A percentile compares a stretch with the other conserved stretches of the same genome.
Evolutionary conservation across 306 rosid species (phyloP).

Genomic region (Citrullus mucosospermus): DNA sequence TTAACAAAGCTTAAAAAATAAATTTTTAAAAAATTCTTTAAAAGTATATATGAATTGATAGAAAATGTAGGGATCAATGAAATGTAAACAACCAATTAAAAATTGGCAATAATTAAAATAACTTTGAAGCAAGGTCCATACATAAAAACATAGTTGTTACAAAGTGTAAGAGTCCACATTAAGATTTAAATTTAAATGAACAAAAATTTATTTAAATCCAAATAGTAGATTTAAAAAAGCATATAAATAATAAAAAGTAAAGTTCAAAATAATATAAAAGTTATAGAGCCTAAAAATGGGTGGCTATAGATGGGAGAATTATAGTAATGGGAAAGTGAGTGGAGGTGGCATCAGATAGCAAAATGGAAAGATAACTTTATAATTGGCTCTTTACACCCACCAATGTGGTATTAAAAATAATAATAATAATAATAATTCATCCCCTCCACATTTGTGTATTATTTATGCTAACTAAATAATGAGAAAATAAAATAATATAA

Average conservation of each 20-base stretch:
- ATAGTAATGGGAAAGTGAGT: conserved; percentile 5
- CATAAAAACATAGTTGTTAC: not conserved
- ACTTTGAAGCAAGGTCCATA: not conserved
- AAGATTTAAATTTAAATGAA: too few relatives aligned
- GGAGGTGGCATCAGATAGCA: conserved; percentile 58
- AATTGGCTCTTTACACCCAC: not conserved
- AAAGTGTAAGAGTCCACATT: too few relatives aligned
- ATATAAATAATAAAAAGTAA: not conserved
- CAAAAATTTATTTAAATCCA: not conserved
- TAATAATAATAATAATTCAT: too few relatives aligned
- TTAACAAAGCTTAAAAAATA: too few relatives aligned
- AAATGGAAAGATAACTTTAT: not conserved
- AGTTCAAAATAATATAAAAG: not conserved
- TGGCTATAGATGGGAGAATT: not conserved
- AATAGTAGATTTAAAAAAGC: not conserved
- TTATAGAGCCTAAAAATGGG: not conserved
- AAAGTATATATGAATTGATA: too few relatives aligned
- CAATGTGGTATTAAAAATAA: not conserved
- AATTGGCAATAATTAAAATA: not conserved
- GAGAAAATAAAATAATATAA: too few relatives aligned
- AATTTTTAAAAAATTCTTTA: too few relatives aligned
- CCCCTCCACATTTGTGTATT: not conserved
- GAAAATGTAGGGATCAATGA: too few relatives aligned
- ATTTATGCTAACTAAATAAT: too few relatives aligned
- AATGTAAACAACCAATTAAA: too few relatives aligned